Base-by-base conservation (phyloP, 2,329 filamentous ascomycete genomes). In the Fusarium albidum region DNA sequence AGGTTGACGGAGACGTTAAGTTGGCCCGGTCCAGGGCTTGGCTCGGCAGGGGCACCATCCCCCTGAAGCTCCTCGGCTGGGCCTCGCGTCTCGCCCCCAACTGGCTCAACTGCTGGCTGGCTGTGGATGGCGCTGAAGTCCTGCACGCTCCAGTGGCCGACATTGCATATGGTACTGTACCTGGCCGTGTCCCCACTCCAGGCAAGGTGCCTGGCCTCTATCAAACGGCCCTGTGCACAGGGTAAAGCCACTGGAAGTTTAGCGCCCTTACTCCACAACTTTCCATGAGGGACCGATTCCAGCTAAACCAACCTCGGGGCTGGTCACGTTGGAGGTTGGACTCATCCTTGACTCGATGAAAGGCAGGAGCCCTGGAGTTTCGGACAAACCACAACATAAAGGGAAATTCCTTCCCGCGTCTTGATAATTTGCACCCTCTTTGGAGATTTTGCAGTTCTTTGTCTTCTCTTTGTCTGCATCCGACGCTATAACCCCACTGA, bases 301-400 rank as follows among this genome's bases (percentile, higher is more conserved):
- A 25, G 37, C 40, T 57, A 48, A 45, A 46, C 49, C 46, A 52
- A 52, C 42, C 54, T 17, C 32, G 58, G 52, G 51, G 41, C 18
- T 55, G 58, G 61, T 63, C 61, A 64, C 61, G 58, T 53, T 64
- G 61, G 59, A 61, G 61, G 54, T 52, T 59, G 54, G 57, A 59
- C 61, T 54, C 55, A 62, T 52, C 57, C 57, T 61, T 46, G 43
- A 32, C 17, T 39, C 12, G 31, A 26, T 17, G 33, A 15, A 35
- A 17, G 33, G 18, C 14, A 14, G 33, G 21, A 31, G 49, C 55
- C 44, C 58, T 48, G 54, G 48, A 31, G 49, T 49, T 56, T 61
- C 49, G 52, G 61, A 47, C 41, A 42, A 53, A 38, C 21, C 52
- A 57, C 42, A 63, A 56, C 63, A 65, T 63, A 65, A 65, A 67